Evolutionary conservation across 176 grass and related monocot genomes (phyloP).

Genomic region (Oryza brachyantha): DNA sequence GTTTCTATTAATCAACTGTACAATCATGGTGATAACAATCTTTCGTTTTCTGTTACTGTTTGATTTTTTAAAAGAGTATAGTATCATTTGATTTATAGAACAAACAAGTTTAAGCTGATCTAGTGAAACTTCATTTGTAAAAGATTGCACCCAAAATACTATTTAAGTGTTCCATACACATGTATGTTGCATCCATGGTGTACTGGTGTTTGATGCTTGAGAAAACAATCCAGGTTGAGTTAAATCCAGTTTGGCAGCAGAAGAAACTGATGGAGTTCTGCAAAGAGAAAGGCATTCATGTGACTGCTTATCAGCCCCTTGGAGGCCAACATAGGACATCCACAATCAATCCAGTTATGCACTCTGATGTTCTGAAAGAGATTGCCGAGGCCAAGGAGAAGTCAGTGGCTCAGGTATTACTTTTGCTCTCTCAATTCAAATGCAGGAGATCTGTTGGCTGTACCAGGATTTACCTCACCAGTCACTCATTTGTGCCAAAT

Average conservation of each 20-base stretch:
- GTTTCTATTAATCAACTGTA: conserved; percentile 30
- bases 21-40: neutral
- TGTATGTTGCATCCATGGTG: neutral
- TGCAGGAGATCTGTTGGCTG: neutral
- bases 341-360: conserved; percentile 31
- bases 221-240: conserved; percentile 44
- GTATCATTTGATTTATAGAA: too few species aligned
- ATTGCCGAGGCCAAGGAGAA: conserved; percentile 56
- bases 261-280: conserved; percentile 54
- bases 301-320: conserved; percentile 49
- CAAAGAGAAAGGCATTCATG: conserved; percentile 38
- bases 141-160: neutral
- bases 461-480: neutral
- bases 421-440: neutral
- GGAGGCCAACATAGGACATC: conserved; percentile 44
- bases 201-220: neutral
- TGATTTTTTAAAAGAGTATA: neutral
- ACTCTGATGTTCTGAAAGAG: conserved; percentile 47
- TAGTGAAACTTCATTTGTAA: neutral
- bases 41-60: conserved; percentile 7
- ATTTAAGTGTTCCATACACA: neutral
- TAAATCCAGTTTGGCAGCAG: conserved; percentile 61
- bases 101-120: neutral
- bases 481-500: neutral
- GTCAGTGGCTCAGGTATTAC: conserved; percentile 53